These are phyloP conservation scores for Platanthera guangdongensis DNA, from an alignment of 106 monocot species.

Conservation along the genomic window DNA sequence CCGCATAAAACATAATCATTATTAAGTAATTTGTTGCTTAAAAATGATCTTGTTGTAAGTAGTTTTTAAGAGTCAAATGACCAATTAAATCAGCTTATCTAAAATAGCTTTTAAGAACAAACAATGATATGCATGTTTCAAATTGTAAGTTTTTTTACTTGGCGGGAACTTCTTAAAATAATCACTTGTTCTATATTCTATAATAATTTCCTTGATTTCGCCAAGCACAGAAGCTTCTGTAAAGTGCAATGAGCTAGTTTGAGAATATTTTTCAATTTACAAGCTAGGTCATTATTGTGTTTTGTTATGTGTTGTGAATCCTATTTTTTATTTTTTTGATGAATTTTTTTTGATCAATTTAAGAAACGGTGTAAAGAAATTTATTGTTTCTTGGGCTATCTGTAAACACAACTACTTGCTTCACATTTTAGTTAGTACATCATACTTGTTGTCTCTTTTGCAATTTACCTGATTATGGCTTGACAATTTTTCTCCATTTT, in stretches of 20 bases:
- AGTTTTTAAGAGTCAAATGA: neutral
- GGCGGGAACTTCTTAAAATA: neutral
- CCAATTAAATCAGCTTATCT: neutral
- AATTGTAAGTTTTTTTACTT: neutral
- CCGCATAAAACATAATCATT: neutral
- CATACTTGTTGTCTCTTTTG: neutral
- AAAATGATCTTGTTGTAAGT: neutral
- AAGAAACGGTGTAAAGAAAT: neutral
- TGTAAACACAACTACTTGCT: neutral
- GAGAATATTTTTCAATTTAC: neutral
- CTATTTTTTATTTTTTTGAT: neutral
- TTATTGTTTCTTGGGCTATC: neutral
- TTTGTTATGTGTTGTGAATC: neutral
- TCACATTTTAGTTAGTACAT: neutral
- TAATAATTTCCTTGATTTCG: neutral
- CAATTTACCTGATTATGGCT: neutral
- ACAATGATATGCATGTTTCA: neutral
- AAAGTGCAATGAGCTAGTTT: neutral
- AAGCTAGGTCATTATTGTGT: neutral
- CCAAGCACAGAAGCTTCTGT: neutral
- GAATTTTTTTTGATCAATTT: neutral
- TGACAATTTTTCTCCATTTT: neutral
- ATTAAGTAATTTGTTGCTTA: neutral
- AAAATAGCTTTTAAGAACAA: neutral
- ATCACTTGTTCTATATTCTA: neutral